A percentile compares a stretch with the other conserved stretches of the same genome.
Conservation (phyloP, 176 grass and related monocot species). For the Tuctoria greenei region DNA sequence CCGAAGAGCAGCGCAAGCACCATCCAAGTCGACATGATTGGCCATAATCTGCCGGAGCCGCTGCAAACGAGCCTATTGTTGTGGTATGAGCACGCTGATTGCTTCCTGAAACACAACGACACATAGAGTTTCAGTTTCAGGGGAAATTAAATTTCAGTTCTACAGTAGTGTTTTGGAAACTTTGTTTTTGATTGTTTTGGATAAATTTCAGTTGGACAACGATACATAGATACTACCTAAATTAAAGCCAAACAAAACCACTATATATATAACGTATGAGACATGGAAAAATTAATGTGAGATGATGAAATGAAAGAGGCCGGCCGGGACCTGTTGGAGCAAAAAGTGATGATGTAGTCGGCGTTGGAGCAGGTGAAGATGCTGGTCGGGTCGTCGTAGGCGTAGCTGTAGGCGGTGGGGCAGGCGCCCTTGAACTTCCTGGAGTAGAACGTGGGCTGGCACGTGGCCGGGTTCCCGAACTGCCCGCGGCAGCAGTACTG, state of each 20-base stretch:
- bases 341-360: slow-evolving; percentile 75
- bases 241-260: too few species aligned
- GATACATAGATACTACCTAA: too few species aligned
- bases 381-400: slow-evolving; percentile 79
- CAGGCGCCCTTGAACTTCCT: slow-evolving; percentile 73
- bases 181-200: too few species aligned
- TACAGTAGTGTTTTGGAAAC: too few species aligned
- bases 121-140: too few species aligned
- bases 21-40: slow-evolving; percentile 4
- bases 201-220: too few species aligned
- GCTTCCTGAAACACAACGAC: slow-evolving; percentile 41
- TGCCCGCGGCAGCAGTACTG: slow-evolving; percentile 75
- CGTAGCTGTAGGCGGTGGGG: slow-evolving; percentile 80
- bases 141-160: too few species aligned
- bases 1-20: slow-evolving; percentile 34
- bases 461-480: slow-evolving; percentile 48
- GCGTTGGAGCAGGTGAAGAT: slow-evolving; percentile 61
- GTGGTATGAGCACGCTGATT: slow-evolving; percentile 59
- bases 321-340: slow-evolving; percentile 39
- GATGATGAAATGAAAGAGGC: too few species aligned
- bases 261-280: too few species aligned
- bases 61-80: slow-evolving; percentile 56
- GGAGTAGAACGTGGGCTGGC: slow-evolving; percentile 74
- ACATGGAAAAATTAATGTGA: background rate
- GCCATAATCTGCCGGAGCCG: background rate